Conservation (phyloP, 2,329 filamentous ascomycete species). For the Neophaeococcomyces mojaviensis region DNA sequence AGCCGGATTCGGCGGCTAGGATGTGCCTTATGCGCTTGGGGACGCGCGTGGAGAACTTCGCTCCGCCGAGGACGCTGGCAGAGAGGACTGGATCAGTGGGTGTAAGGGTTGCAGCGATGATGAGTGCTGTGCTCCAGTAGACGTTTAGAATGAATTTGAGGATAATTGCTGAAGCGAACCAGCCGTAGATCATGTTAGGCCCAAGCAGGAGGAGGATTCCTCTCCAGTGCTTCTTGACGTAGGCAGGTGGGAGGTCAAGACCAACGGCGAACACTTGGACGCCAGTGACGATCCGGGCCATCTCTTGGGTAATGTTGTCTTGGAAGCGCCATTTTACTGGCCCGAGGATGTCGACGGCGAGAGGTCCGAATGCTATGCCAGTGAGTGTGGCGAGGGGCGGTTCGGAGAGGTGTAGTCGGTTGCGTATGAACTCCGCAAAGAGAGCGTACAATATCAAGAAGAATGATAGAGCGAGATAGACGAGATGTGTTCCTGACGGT, state of each 20-base stretch:
- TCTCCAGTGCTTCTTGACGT: constrained; percentile 46
- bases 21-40: constrained; percentile 46
- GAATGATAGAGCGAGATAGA: constrained; percentile 51
- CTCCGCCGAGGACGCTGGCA: constrained; percentile 46
- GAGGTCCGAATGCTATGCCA: constrained; percentile 81
- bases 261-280: constrained; percentile 90
- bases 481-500: constrained; percentile 49
- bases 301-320: constrained; percentile 81
- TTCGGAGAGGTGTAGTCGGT: constrained; percentile 53
- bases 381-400: constrained; percentile 64
- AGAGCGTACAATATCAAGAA: constrained; percentile 55
- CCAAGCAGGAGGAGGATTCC: constrained; percentile 44
- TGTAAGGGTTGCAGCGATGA: constrained; percentile 49
- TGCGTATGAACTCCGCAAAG: constrained; percentile 53
- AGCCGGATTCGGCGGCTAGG: constrained; percentile 48
- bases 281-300: constrained; percentile 80
- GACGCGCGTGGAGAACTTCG: constrained; percentile 45
- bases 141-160: constrained; percentile 41
- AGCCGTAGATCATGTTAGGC: constrained; percentile 45
- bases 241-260: constrained; percentile 77
- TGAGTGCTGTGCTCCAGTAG: constrained; percentile 39
- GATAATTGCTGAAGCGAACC: constrained; percentile 54
- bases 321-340: constrained; percentile 69
- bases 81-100: constrained; percentile 52
- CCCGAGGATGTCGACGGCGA: constrained; percentile 73